These are phyloP conservation scores for Phytophthora cryptogea DNA, from an alignment of 352 stramenopile genomes.

Conservation along the genomic window DNA sequence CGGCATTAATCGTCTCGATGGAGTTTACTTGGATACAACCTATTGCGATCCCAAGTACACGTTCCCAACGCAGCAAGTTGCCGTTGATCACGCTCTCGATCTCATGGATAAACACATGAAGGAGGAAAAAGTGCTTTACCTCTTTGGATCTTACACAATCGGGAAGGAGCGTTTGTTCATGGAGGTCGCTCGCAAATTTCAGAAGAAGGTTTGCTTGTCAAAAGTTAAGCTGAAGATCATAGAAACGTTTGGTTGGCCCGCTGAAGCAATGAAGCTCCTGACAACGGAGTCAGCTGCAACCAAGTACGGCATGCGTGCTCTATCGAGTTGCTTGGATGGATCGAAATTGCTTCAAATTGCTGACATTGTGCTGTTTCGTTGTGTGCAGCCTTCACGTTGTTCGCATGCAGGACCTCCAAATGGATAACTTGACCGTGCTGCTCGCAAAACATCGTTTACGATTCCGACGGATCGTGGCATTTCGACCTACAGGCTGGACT, in stretches of 20 bases:
- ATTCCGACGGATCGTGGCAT: constrained; percentile 90
- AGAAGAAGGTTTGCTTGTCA: constrained; percentile 81
- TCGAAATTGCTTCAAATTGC: not conserved
- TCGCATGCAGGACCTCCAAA: constrained; percentile 92
- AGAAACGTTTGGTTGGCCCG: constrained; percentile 83
- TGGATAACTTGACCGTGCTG: constrained; percentile 85
- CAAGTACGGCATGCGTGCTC: constrained; percentile 51
- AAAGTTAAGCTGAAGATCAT: constrained; percentile 87
- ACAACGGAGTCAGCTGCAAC: constrained; percentile 81
- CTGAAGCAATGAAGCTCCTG: constrained; percentile 80
- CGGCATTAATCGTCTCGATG: constrained; percentile 52
- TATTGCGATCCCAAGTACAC: constrained; percentile 96
- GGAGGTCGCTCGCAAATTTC: constrained; percentile 84
- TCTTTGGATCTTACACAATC: constrained; percentile 97
- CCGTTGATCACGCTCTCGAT: constrained; percentile 61
- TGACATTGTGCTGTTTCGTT: constrained; percentile 10
- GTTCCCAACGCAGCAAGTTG: constrained; percentile 90
- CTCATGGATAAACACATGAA: constrained; percentile 59
- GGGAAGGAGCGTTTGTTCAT: constrained; percentile 98
- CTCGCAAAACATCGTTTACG: constrained; percentile 69
- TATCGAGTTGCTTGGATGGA: not conserved
- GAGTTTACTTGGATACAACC: constrained; percentile 96
- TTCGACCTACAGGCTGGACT: constrained; percentile 95
- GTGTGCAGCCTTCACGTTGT: constrained; percentile 89
- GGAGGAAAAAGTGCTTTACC: constrained; percentile 85